Conservation (phyloP, 176 grass and related monocot genomes). For the Chloris gayana region DNA sequence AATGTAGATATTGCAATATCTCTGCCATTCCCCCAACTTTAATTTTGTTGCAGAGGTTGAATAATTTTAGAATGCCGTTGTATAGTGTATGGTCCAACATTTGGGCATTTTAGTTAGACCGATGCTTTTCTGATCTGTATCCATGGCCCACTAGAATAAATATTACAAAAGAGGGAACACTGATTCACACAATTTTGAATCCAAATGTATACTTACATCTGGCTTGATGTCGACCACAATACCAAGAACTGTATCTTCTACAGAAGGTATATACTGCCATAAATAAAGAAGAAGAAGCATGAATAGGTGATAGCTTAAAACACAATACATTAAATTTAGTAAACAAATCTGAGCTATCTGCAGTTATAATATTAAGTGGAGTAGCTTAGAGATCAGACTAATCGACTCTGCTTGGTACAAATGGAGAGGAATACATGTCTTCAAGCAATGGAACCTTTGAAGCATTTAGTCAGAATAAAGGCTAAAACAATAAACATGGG, state of each 20-base stretch:
- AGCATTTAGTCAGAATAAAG: slow-evolving; percentile 2
- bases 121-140: not conserved
- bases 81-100: not conserved
- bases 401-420: not conserved
- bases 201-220: slow-evolving; percentile 71
- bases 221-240: slow-evolving; percentile 83
- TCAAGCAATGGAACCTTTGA: not conserved
- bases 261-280: slow-evolving; percentile 74
- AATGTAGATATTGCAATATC: not conserved
- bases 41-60: not conserved
- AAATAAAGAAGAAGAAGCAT: slow-evolving; percentile 28
- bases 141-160: not conserved
- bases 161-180: not conserved
- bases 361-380: not conserved
- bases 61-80: not conserved
- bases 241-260: slow-evolving; percentile 78
- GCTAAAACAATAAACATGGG: not conserved
- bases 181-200: slow-evolving; percentile 31
- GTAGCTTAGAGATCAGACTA: not conserved
- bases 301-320: slow-evolving; percentile 7
- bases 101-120: not conserved
- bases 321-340: not conserved
- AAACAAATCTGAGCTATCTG: not conserved
- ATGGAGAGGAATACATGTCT: not conserved
- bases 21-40: not conserved